phyloP scores from a whole-genome alignment of 495 filamentous ascomycete genomes.

The Amphirosellinia nigrospora region DNA sequence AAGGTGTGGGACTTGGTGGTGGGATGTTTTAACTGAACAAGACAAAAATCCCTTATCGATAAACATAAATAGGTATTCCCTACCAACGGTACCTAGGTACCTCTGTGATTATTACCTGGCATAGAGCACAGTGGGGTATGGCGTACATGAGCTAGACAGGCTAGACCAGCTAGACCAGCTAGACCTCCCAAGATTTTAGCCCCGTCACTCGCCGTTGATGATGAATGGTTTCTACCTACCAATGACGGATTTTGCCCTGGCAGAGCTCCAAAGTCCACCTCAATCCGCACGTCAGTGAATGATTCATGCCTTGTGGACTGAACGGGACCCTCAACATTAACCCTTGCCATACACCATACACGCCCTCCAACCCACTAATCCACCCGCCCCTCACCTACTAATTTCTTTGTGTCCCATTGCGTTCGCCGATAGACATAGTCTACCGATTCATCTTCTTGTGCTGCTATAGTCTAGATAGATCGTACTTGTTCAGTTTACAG shows the following conservation, averaged over 20 bases:
- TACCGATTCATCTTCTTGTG: background rate
- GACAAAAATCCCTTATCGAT: conserved; percentile 28
- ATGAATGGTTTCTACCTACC: conserved; percentile 20
- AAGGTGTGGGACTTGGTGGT: conserved; percentile 28
- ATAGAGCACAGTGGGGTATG: background rate
- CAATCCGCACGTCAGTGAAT: background rate
- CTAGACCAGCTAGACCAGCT: conserved; percentile 9
- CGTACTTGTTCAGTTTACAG: background rate
- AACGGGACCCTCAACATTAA: background rate
- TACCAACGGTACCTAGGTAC: too few relatives aligned
- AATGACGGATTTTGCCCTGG: conserved; percentile 24
- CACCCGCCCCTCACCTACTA: background rate
- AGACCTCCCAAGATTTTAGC: background rate
- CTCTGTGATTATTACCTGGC: too few relatives aligned
- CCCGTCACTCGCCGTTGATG: too few relatives aligned
- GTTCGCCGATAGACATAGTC: background rate
- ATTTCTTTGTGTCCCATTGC: background rate
- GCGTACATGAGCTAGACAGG: background rate
- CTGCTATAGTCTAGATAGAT: background rate
- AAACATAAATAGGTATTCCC: background rate
- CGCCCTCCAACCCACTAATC: background rate
- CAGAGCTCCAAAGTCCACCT: conserved; percentile 12
- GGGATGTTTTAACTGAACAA: conserved; percentile 9
- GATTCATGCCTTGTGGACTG: conserved; percentile 11
- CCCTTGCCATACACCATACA: background rate